Evolutionary conservation across 108 stramenopile species (phyloP).

Genomic region (Schizochytrium sp.): DNA sequence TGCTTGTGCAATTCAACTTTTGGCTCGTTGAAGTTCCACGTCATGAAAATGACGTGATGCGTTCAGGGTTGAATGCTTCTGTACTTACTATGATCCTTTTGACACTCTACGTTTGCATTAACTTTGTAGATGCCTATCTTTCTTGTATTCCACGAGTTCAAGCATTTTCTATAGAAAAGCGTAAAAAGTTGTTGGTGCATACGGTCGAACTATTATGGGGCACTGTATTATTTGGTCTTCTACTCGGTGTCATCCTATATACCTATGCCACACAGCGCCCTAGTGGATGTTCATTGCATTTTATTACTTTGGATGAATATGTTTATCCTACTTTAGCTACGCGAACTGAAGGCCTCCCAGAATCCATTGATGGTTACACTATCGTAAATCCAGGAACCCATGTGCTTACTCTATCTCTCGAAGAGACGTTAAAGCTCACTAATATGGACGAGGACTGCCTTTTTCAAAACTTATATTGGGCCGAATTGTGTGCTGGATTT

Average conservation of each 20-base stretch:
- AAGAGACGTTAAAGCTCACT: not conserved
- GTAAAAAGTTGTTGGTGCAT: not conserved
- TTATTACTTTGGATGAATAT: not conserved
- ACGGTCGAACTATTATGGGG: not conserved
- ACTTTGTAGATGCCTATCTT: not conserved
- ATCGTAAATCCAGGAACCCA: not conserved
- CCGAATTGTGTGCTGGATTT: not conserved
- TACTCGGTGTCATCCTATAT: not conserved
- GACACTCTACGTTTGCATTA: not conserved
- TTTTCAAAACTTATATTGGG: not conserved
- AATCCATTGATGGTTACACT: not conserved
- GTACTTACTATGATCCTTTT: not conserved
- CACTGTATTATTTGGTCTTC: not conserved
- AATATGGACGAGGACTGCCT: not conserved
- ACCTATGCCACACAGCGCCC: not conserved
- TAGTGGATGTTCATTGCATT: not conserved
- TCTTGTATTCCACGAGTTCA: not conserved
- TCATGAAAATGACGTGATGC: not conserved
- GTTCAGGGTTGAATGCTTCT: not conserved
- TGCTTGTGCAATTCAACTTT: slow-evolving; percentile 1
- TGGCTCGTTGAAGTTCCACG: not conserved
- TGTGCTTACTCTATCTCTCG: not conserved
- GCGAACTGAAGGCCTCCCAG: not conserved
- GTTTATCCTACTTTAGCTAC: not conserved
- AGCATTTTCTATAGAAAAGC: not conserved